Evolutionary conservation across 495 filamentous ascomycete species (phyloP).

Genomic region (Aspergillus diversus): DNA sequence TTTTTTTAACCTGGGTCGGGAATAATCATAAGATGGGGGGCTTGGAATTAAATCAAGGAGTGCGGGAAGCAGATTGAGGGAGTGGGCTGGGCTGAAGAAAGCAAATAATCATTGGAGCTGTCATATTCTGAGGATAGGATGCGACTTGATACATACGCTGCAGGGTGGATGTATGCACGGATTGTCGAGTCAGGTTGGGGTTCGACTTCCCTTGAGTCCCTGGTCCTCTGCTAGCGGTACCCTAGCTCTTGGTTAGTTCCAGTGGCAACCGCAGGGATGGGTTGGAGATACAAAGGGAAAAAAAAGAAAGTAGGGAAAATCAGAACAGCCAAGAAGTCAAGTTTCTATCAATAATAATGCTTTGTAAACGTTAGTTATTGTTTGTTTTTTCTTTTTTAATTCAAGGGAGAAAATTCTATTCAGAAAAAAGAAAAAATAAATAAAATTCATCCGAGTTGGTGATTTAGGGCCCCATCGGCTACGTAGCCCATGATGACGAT

Average conservation of each 20-base stretch:
- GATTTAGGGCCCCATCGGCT: constrained; percentile 8
- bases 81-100: constrained; percentile 12
- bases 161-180: constrained; percentile 6
- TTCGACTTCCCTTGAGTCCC: constrained; percentile 1
- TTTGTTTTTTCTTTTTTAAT: not conserved
- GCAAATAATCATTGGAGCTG: constrained; percentile 9
- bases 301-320: too few species aligned
- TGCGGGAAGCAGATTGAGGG: not conserved
- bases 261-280: too few species aligned
- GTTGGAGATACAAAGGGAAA: too few species aligned
- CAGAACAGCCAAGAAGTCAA: too few species aligned
- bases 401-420: constrained; percentile 8
- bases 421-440: constrained; percentile 4
- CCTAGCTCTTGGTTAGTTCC: too few species aligned
- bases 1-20: not conserved
- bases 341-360: not conserved
- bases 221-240: not conserved
- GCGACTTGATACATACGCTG: constrained; percentile 11
- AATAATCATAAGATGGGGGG: not conserved
- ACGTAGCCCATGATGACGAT: constrained; percentile 16
- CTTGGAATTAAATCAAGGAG: not conserved
- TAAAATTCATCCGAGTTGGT: not conserved
- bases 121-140: constrained; percentile 14
- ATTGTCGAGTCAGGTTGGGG: not conserved
- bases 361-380: not conserved